Conservation (phyloP, 345 rosid genomes). For the Combretum micranthum region DNA sequence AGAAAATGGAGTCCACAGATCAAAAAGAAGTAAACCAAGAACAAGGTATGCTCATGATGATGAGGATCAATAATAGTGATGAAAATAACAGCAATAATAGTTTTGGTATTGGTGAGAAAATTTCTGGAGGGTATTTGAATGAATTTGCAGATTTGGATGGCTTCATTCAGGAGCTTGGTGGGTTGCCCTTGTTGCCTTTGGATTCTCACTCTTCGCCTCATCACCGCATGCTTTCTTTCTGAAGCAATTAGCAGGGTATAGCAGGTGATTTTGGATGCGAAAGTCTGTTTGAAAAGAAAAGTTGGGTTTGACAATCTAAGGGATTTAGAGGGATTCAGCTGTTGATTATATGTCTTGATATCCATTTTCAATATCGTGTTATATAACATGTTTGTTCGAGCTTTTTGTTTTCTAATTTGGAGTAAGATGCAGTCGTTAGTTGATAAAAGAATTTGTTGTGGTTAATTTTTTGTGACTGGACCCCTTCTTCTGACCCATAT, state of each 20-base stretch:
- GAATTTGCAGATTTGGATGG: conserved; percentile 22
- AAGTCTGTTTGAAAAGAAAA: no score
- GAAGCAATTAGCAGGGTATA: neutral
- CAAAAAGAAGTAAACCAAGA: neutral
- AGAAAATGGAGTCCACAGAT: conserved; percentile 8
- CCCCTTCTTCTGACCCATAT: no score
- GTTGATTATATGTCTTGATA: no score
- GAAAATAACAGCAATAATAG: neutral
- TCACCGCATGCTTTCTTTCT: conserved; percentile 7
- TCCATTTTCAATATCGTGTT: no score
- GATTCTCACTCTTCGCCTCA: conserved; percentile 3
- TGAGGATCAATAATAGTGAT: conserved; percentile 1
- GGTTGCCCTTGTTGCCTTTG: conserved; percentile 6
- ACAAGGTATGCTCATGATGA: conserved; percentile 4
- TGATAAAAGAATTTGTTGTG: no score
- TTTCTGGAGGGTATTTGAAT: conserved; percentile 9
- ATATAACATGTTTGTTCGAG: no score
- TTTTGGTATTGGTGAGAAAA: neutral
- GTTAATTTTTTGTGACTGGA: no score
- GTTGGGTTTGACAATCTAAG: no score
- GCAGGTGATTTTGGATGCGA: no score
- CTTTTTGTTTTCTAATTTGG: no score
- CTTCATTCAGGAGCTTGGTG: conserved; percentile 14
- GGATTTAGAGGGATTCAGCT: no score
- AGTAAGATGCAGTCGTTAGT: no score